phyloP scores from a whole-genome alignment of 257 asterid species.

The Nicotiana sylvestris region DNA sequence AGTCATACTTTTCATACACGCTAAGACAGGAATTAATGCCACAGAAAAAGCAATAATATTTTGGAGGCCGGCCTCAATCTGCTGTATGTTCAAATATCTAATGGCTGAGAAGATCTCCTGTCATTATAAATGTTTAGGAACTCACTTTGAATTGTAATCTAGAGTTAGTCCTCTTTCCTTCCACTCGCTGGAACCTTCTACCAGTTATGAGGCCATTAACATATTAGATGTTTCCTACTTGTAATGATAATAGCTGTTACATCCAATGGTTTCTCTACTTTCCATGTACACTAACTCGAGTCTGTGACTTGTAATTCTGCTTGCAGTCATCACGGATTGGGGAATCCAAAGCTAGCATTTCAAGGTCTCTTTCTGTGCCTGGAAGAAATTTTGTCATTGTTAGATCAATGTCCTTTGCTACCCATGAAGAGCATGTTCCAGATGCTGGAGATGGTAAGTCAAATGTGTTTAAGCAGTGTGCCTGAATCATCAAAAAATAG shows the following conservation, averaged over 20 bases:
- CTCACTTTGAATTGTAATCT: not conserved
- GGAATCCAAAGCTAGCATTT: constrained; percentile 39
- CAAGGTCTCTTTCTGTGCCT: constrained; percentile 92
- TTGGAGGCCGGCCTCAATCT: not conserved
- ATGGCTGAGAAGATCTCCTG: not conserved
- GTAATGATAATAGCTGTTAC: not conserved
- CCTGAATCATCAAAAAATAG: not conserved
- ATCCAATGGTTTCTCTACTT: constrained; percentile 4
- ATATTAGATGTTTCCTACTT: constrained; percentile 1
- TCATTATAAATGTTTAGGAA: not conserved
- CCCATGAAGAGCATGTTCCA: constrained; percentile 46
- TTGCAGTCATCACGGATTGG: constrained; percentile 36
- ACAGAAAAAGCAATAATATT: not conserved
- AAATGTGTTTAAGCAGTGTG: not conserved
- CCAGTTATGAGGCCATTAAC: not conserved
- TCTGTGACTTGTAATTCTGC: not conserved
- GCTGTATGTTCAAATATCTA: not conserved
- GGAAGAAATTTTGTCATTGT: constrained; percentile 62
- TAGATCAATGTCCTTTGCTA: constrained; percentile 63
- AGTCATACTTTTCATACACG: not conserved
- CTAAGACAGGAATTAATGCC: not conserved
- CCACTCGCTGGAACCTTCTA: not conserved
- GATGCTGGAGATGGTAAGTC: constrained; percentile 59
- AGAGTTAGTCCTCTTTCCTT: not conserved
- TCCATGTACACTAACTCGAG: not conserved